phyloP scores from a whole-genome alignment of 2,329 filamentous ascomycete genomes.

The Lasiodiplodia theobromae region DNA sequence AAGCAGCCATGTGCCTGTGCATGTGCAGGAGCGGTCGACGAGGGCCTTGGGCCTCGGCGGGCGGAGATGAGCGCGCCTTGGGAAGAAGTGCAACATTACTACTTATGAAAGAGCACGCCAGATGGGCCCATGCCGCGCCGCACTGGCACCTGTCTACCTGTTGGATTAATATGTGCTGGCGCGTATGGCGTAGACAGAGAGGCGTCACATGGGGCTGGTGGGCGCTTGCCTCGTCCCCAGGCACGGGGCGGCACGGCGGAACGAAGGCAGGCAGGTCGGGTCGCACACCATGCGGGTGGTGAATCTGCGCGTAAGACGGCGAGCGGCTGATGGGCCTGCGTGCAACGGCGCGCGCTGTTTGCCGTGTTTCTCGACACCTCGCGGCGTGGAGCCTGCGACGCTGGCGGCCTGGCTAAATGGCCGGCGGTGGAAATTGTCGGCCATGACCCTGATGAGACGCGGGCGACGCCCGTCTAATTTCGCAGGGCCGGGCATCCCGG shows the following conservation, averaged over 20 bases:
- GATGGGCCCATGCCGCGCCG: slow-evolving; percentile 2
- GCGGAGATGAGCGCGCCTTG: slow-evolving; percentile 17
- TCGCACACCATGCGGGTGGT: slow-evolving; percentile 10
- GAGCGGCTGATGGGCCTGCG: slow-evolving; percentile 24
- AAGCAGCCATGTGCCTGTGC: background rate
- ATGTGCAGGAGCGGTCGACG: background rate
- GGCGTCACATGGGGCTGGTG: slow-evolving; percentile 16
- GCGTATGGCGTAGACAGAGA: slow-evolving; percentile 23
- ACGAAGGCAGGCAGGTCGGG: slow-evolving; percentile 20
- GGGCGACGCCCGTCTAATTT: slow-evolving; percentile 26
- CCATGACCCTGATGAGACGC: slow-evolving; percentile 29
- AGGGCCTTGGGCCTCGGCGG: slow-evolving; percentile 3
- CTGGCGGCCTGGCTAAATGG: slow-evolving; percentile 28
- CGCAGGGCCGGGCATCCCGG: slow-evolving; percentile 17
- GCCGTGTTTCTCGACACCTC: background rate
- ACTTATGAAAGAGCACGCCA: slow-evolving; percentile 21
- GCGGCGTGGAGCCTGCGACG: slow-evolving; percentile 16
- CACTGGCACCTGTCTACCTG: slow-evolving; percentile 17
- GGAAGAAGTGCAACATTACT: slow-evolving; percentile 4
- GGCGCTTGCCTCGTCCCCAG: slow-evolving; percentile 4
- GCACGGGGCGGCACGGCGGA: slow-evolving; percentile 21
- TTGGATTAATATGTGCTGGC: slow-evolving; percentile 26
- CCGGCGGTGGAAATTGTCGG: slow-evolving; percentile 12
- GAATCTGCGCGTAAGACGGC: slow-evolving; percentile 26
- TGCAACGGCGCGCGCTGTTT: background rate